Evolutionary conservation across 345 rosid genomes (phyloP), one percentile per base, ranked within the genome.

Genomic region (Aquilaria sinensis): DNA sequence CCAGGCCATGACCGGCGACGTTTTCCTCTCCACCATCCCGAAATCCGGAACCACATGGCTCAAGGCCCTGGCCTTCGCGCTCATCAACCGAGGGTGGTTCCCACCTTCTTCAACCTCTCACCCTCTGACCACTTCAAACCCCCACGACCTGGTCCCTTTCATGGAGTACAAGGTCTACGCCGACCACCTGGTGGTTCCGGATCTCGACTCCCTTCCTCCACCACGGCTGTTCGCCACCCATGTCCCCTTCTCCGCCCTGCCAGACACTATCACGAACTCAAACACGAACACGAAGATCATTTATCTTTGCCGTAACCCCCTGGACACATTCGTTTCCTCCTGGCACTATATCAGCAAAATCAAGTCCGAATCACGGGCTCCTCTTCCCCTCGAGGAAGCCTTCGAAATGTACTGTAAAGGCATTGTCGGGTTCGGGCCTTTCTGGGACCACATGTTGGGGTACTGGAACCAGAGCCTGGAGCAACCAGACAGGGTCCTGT

Each of bases 21-120:
- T 78, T 9, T 54, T 80, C 11, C 30, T 83, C 2, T 83, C 81
- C 7, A 75, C 83, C 64, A 76, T 74, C 12, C 85, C 88, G 2
- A 83, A 83, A 72, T 83, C 83, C 31, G 88, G 88, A 33, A 83
- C 88, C 9, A 83, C 88, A 0, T 80, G 88, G 88, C 57, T 83
- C 55, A 83, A 83, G 64, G 85, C 83, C 63, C 64, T 83, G 29
- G 58, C 68, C 4, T 78, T 67, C 56, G 66, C 85, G 53, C n/a
- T 78, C 13, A 45, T 72, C 23, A 70, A 80, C 47, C 83, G 88
- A 8, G 2, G 65, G 11, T 57, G 9, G 34, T 62, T 66, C 50
- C 5, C 62, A 1, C 8, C 51, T 55, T 57, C 60, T 10, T 56
- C 48, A 47, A 45, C 6, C 2, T 45, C 47, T 47, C 87, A 82